A percentile compares a stretch with the other conserved stretches of the same genome.
phyloP scores from a whole-genome alignment of 768 basidiomycete species.

The Mycena latifolia region DNA sequence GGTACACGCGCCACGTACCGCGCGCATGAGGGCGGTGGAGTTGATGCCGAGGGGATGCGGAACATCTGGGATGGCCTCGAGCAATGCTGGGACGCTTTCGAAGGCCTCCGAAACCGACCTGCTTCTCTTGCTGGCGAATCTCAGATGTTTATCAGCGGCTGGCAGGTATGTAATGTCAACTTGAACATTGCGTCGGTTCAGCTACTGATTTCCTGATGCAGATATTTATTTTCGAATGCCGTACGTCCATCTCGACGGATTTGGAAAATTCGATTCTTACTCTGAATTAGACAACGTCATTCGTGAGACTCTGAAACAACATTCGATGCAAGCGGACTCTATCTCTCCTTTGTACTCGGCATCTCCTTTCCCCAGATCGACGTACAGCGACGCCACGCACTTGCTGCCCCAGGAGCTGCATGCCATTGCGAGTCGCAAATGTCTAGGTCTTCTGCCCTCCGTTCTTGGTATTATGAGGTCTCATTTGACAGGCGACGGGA shows the following conservation, averaged over 20 bases:
- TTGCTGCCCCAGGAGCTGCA: conserved; percentile 61
- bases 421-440: conserved; percentile 62
- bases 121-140: conserved; percentile 53
- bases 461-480: conserved; percentile 65
- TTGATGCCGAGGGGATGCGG: conserved; percentile 75
- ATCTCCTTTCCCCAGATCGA: conserved; percentile 61
- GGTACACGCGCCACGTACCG: conserved; percentile 78
- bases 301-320: conserved; percentile 83
- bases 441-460: conserved; percentile 62
- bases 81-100: conserved; percentile 87
- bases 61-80: conserved; percentile 91
- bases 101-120: conserved; percentile 58
- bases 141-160: conserved; percentile 81
- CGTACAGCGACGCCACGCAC: conserved; percentile 62
- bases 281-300: conserved; percentile 79
- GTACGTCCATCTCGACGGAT: conserved; percentile 57
- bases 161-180: conserved; percentile 80
- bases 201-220: conserved; percentile 45
- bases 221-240: conserved; percentile 93
- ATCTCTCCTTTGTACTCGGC: conserved; percentile 50
- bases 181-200: conserved; percentile 19
- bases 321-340: conserved; percentile 50
- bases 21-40: conserved; percentile 61
- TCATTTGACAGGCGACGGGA: conserved; percentile 51
- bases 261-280: conserved; percentile 19